Evolutionary conservation across 306 rosid genomes (phyloP), one percentile per base, ranked within the genome.

Genomic region (Quercus agrifolia): DNA sequence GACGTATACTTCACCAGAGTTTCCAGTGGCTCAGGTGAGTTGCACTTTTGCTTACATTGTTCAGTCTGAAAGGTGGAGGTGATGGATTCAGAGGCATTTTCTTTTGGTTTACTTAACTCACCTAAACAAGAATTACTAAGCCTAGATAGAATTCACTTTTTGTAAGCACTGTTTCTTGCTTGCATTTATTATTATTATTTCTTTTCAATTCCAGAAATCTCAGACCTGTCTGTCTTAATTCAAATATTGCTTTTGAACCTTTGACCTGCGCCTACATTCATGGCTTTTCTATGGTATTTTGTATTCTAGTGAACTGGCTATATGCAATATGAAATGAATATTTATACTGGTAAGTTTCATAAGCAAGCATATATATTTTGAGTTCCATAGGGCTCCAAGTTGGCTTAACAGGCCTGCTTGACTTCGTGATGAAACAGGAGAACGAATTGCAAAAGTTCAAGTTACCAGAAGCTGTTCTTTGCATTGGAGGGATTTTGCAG

Each of bases 1-100:
- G 92, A 86, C 89, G 15, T 89, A 88, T 70, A 81, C 81, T 61
- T 91, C 97, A 56, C 97, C 93, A 56, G 89, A 80, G 82, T 91
- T 86, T 83, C 93, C 90, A 75, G 85, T 91, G 90, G 81, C 75
- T 25, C 92, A 85, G 83, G 93, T 91, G 79, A 70, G 87, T 71
- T 78, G 28, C 71, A 25, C 35, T 38, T n/a, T 21, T 58, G 72
- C 72, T 14, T 63, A 2, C 38, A 64, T 33, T 67, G 72, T 68
- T 68, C 19, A 68, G 52, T 67, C 51, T 31, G 25, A 67, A 33
- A 9, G 72, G 25, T 1, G 72, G 20, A 38, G 72, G 52, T 19
- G 52, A 0, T 27, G 46, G 70, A 64, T 64, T 62, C 70, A 17
- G 6, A 14, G 44, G 46, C 46, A 64, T 38, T 64, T 30, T 64